Percentiles rank a stretch among this genome's conserved stretches.
phyloP scores from a whole-genome alignment of 345 rosid species.

The Conringia planisiliqua region DNA sequence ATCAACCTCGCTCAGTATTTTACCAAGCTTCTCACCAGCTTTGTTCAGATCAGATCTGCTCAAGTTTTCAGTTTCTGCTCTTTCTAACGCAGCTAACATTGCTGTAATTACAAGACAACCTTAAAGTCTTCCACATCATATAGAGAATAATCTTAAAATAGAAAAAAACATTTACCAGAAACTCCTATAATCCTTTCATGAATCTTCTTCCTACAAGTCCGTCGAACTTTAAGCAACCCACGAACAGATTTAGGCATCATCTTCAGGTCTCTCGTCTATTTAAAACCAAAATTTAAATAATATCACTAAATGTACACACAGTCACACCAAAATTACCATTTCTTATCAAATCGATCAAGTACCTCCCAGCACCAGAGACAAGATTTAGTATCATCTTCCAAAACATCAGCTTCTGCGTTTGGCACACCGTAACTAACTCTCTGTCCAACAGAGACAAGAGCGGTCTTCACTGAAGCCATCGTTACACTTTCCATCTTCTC shows the following conservation, averaged over 20 bases:
- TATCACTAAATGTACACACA: background rate
- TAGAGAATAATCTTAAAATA: background rate
- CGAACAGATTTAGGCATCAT: constrained; percentile 59
- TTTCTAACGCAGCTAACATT: constrained; percentile 51
- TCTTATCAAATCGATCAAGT: background rate
- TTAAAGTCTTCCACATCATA: constrained; percentile 12
- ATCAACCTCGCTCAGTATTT: constrained; percentile 54
- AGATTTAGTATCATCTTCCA: constrained; percentile 61
- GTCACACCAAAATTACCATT: no score
- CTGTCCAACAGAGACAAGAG: constrained; percentile 66
- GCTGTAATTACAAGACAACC: constrained; percentile 44
- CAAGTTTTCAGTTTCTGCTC: constrained; percentile 37
- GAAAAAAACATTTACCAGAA: constrained; percentile 44
- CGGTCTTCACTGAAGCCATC: constrained; percentile 53
- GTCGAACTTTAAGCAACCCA: constrained; percentile 55
- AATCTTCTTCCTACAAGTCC: constrained; percentile 76
- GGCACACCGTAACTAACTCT: constrained; percentile 72
- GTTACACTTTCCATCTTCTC: constrained; percentile 36
- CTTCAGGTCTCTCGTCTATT: constrained; percentile 73
- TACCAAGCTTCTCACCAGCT: constrained; percentile 60
- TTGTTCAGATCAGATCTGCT: constrained; percentile 37
- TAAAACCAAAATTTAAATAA: background rate
- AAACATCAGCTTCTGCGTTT: constrained; percentile 69
- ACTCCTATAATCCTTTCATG: constrained; percentile 74
- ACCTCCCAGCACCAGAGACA: constrained; percentile 99